Percentiles rank a stretch among this genome's conserved stretches.
Conservation (phyloP, 2,329 filamentous ascomycete species). For the Daldinia sp. region DNA sequence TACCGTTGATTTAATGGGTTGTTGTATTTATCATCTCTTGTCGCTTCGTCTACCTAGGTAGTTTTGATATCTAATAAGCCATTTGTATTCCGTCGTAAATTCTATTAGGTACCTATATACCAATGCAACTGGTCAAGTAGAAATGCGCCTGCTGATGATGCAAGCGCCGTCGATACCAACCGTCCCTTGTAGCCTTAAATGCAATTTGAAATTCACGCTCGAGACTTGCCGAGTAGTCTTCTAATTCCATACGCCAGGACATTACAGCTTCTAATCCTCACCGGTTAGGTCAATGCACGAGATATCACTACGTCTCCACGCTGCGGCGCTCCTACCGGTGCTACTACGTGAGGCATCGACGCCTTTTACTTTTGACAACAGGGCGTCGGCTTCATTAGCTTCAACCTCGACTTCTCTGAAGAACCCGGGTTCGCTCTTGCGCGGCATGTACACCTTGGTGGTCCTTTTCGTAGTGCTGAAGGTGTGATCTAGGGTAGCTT, state of each 20-base stretch:
- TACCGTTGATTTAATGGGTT: too few species aligned
- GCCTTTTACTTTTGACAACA: constrained; percentile 10
- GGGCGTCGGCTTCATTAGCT: constrained; percentile 42
- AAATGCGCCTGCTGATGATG: background rate
- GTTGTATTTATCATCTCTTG: too few species aligned
- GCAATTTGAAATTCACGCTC: background rate
- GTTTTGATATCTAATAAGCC: background rate
- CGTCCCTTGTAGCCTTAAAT: background rate
- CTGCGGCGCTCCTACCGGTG: constrained; percentile 8
- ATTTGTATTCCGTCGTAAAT: background rate
- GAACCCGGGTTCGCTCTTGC: constrained; percentile 51
- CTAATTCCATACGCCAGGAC: background rate
- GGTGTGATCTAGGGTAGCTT: constrained; percentile 30
- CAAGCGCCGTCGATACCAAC: background rate
- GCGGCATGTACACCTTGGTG: constrained; percentile 53
- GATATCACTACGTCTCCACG: constrained; percentile 45
- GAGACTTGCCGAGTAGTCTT: too few species aligned
- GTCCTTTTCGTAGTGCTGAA: constrained; percentile 31
- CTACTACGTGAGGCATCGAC: background rate
- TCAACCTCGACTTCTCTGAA: constrained; percentile 48
- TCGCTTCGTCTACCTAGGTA: too few species aligned
- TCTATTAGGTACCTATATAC: background rate
- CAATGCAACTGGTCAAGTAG: too few species aligned
- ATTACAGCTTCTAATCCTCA: constrained; percentile 32
- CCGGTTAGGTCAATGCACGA: constrained; percentile 45